Percentiles rank a stretch among this genome's conserved stretches.
Conservation (phyloP, 2,329 filamentous ascomycete species). For the Botrytis hyacinthi region DNA sequence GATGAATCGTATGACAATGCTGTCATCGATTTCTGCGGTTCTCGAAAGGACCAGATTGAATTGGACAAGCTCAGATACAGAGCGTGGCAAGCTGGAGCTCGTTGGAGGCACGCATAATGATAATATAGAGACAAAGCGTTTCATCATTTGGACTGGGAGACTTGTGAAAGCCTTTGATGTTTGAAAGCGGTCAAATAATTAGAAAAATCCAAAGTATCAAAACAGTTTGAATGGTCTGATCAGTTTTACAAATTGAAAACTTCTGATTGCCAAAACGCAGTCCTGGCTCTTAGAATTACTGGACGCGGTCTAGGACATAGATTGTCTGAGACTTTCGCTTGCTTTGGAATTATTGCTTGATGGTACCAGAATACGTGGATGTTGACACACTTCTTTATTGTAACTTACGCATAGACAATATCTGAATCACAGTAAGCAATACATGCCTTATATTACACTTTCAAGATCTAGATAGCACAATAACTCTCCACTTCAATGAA, state of each 20-base stretch:
- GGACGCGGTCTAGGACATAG: neutral
- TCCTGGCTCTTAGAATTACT: neutral
- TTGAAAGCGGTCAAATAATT: neutral
- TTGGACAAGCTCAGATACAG: neutral
- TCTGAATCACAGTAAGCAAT: neutral
- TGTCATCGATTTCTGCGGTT: neutral
- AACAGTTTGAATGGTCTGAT: neutral
- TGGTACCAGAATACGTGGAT: neutral
- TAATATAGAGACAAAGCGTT: neutral
- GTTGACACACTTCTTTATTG: neutral
- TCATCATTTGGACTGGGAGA: neutral
- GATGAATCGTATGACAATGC: neutral
- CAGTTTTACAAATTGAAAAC: neutral
- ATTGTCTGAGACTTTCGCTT: neutral
- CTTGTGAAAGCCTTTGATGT: neutral
- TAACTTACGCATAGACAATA: neutral
- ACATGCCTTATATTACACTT: neutral
- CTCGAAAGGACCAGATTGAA: slow-evolving; percentile 2
- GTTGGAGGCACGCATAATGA: neutral
- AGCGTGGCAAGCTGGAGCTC: slow-evolving; percentile 9
- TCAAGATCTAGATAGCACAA: neutral
- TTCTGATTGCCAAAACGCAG: neutral
- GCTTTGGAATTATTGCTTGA: neutral
- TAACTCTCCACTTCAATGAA: neutral
- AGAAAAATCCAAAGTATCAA: neutral